A percentile compares a stretch with the other conserved stretches of the same genome.
These are phyloP conservation scores for Xylaria sp. DNA, from an alignment of 2,329 filamentous ascomycete species.

Conservation along the genomic window DNA sequence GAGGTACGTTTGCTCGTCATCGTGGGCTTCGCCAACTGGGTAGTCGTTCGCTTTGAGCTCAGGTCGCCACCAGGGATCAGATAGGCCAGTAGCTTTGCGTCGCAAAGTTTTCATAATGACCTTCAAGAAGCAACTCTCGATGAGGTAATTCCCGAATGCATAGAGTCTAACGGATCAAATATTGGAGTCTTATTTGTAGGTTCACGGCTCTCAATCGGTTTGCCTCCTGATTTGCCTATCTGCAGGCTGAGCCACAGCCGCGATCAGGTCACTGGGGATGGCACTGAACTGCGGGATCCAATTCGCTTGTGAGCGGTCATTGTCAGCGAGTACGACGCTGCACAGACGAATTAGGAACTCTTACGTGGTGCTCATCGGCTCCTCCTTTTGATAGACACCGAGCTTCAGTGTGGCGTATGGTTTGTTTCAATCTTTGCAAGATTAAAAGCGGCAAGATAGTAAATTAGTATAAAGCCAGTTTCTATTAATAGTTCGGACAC, in stretches of 20 bases:
- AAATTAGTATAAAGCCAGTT: background rate
- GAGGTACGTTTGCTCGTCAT: constrained; percentile 25
- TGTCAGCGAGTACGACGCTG: constrained; percentile 1
- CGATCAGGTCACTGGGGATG: background rate
- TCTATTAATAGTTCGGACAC: constrained; percentile 19
- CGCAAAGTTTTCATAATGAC: constrained; percentile 5
- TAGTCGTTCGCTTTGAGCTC: constrained; percentile 31
- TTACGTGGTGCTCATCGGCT: constrained; percentile 17
- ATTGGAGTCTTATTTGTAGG: constrained; percentile 12
- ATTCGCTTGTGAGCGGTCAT: background rate
- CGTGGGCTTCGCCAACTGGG: constrained; percentile 31
- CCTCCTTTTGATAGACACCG: background rate
- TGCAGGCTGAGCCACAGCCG: constrained; percentile 16
- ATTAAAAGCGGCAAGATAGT: constrained; percentile 2
- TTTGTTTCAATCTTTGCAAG: constrained; percentile 3
- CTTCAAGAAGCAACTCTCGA: background rate
- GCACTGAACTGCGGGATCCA: background rate
- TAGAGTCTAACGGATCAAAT: background rate
- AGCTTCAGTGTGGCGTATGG: constrained; percentile 23
- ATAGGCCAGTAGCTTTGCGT: background rate
- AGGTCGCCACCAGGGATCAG: constrained; percentile 32
- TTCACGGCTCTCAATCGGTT: background rate
- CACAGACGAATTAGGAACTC: background rate
- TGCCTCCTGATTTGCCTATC: constrained; percentile 1
- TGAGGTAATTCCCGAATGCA: background rate